Evolutionary conservation across 805 yeast species (phyloP), one percentile per base, ranked within the genome.

Genomic region (Wickerhamiella cacticola): DNA sequence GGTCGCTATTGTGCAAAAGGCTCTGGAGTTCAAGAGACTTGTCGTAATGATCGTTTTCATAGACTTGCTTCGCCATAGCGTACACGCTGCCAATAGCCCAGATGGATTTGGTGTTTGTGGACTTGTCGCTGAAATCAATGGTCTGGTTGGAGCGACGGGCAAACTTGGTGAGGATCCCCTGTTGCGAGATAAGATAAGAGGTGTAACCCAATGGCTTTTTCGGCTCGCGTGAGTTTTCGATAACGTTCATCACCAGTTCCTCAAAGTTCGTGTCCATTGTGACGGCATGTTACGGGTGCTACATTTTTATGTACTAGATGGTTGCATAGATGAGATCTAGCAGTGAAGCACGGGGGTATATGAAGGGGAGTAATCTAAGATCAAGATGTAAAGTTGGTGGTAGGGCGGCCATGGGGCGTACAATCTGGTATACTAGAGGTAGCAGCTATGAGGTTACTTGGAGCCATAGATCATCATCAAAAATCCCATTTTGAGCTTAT

Each of bases 1-100:
- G 46, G 38, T 23, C 24, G 12, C 87, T 85, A 43, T 82, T 69
- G 53, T 80, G 79, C 55, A 85, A 68, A 58, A 85, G 75, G 3
- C 88, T 80, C 3, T 94, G 82, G 16, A 94, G 94, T 59, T 84
- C 94, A 72, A 85, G 71, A 2, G 89, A 80, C 10, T 24, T 16
- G 7, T 34, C 40, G 12, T 43, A 23, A 16, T 43, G 26, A n/a
- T 33, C 31, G 10, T 24, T 33, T 21, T 33, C 22, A 12, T 19
- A 23, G 1, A 43, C 23, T 4, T 18, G 23, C 26, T 43, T 29
- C 2, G 46, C 46, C 22, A n/a, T 16, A 12, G 46, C 46, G 16
- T 43, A 43, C 10, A 33, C 16, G 31, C 46, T 43, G 10, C 46
- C 46, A 16, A 33, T 24, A 8, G 40, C 40, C 46, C 46, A 43